phyloP scores from a whole-genome alignment of 2,329 filamentous ascomycete species.

The Pestalotiopsis sp. region DNA sequence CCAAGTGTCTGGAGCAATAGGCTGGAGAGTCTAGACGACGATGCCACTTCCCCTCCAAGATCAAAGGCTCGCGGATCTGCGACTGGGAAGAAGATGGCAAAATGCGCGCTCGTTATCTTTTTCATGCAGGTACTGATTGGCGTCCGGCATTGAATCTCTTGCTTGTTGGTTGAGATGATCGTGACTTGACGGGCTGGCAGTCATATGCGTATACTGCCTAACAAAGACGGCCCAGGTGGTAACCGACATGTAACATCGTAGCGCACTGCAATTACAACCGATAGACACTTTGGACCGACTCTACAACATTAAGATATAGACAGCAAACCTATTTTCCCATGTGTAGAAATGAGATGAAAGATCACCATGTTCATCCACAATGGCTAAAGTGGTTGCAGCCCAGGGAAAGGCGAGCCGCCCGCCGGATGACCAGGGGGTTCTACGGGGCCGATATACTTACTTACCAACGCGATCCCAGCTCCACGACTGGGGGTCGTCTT shows the following conservation, averaged over 20 bases:
- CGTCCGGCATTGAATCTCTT: not conserved
- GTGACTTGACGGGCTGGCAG: not conserved
- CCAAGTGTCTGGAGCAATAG: constrained; percentile 9
- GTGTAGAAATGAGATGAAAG: not conserved
- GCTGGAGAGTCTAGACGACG: not conserved
- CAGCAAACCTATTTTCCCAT: not conserved
- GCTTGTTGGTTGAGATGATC: not conserved
- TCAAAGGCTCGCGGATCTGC: not conserved
- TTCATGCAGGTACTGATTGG: not conserved
- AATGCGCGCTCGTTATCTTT: not conserved
- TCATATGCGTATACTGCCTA: not conserved
- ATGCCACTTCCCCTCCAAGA: not conserved
- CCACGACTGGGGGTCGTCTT: not conserved
- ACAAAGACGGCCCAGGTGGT: not conserved
- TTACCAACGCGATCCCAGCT: not conserved
- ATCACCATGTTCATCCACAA: not conserved
- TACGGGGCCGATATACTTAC: not conserved
- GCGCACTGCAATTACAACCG: not conserved
- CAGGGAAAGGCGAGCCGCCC: not conserved
- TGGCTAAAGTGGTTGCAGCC: not conserved
- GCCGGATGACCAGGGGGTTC: not conserved
- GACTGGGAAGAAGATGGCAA: not conserved
- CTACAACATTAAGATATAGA: not conserved
- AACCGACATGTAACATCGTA: not conserved
- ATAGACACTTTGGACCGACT: not conserved